phyloP scores from a whole-genome alignment of 805 yeast genomes.

The Candida broadrunensis region DNA sequence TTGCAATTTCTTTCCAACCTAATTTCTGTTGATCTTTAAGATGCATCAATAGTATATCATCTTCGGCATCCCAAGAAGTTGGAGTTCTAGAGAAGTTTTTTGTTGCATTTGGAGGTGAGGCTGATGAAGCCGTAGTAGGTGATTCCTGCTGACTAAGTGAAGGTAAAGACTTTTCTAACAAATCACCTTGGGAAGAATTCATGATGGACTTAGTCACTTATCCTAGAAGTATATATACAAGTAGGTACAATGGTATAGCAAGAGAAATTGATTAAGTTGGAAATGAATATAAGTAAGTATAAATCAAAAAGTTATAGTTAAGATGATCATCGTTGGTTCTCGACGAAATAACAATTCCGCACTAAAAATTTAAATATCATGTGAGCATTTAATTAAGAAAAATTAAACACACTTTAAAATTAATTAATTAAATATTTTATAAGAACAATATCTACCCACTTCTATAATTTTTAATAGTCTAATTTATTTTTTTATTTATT shows the following conservation, averaged over 20 bases:
- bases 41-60: constrained; percentile 44
- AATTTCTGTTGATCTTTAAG: constrained; percentile 44
- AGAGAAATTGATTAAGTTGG: background rate
- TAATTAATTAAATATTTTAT: no score
- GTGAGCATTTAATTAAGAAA: no score
- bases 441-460: no score
- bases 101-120: background rate
- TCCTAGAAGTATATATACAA: no score
- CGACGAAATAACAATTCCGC: constrained; percentile 9
- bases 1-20: constrained; percentile 48
- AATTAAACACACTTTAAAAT: no score
- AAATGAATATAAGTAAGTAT: no score
- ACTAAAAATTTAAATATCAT: constrained; percentile 1
- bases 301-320: constrained; percentile 1
- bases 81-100: constrained; percentile 38
- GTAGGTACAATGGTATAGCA: no score
- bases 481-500: no score
- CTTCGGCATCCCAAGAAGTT: constrained; percentile 48
- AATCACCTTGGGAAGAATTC: background rate
- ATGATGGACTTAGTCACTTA: background rate
- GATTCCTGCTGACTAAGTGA: background rate
- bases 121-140: background rate
- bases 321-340: constrained; percentile 15
- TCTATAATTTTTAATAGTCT: no score
- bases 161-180: background rate